Percentiles rank a stretch among this genome's conserved stretches.
phyloP scores from a whole-genome alignment of 148 eudicot genomes.

The Nepenthes mirabilis region DNA sequence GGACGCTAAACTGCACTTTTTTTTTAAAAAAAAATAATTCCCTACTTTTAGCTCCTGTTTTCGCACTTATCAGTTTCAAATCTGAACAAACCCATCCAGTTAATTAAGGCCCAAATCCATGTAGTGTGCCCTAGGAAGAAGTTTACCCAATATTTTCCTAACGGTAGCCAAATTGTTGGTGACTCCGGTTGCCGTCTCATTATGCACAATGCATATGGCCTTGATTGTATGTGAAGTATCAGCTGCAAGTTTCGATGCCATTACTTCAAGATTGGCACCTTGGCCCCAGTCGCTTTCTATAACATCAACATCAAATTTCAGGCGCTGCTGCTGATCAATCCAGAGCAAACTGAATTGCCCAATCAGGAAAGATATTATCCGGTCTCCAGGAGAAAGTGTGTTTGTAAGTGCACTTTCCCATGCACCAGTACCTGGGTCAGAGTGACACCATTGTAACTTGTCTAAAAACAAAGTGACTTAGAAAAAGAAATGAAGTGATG shows the following conservation, averaged over 20 bases:
- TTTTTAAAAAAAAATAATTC: too few relatives aligned
- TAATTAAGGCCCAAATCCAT: not conserved
- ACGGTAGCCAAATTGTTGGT: conserved; percentile 96
- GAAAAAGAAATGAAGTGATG: too few relatives aligned
- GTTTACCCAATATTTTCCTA: conserved; percentile 67
- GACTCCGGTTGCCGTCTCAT: conserved; percentile 98
- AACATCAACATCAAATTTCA: conserved; percentile 84
- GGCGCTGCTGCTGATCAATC: conserved; percentile 98
- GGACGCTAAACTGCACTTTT: too few relatives aligned
- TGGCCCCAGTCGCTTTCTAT: conserved; percentile 96
- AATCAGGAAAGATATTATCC: conserved; percentile 69
- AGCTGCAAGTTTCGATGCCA: conserved; percentile 81
- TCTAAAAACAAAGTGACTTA: too few relatives aligned
- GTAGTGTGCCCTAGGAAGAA: not conserved
- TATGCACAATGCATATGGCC: conserved; percentile 96
- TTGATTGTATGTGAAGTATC: conserved; percentile 75
- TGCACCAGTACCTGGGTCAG: conserved; percentile 81
- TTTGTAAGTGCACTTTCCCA: conserved; percentile 99
- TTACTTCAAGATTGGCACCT: conserved; percentile 77
- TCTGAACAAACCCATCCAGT: not conserved
- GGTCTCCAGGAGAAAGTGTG: conserved; percentile 91
- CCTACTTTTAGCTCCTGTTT: too few relatives aligned
- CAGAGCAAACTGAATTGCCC: conserved; percentile 98
- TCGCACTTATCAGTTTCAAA: too few relatives aligned
- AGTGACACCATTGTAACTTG: not conserved